A percentile compares a stretch with the other conserved stretches of the same genome.
Evolutionary conservation across 2,329 filamentous ascomycete genomes (phyloP).

Genomic region (Alternaria brassicicola): DNA sequence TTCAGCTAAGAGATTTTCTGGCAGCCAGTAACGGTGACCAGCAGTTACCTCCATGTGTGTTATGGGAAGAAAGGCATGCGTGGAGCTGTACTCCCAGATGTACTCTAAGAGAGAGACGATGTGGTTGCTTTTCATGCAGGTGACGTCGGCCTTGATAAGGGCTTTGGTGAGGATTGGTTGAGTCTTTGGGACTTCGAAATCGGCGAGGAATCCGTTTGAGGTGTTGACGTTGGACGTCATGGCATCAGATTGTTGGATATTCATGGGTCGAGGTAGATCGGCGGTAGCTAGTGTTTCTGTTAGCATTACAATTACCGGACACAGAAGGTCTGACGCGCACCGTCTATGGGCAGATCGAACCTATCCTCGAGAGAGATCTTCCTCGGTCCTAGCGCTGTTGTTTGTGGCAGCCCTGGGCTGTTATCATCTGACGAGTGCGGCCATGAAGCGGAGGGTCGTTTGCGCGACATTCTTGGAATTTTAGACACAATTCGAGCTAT

Average conservation of each 20-base stretch:
- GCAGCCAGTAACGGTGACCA: slow-evolving; percentile 9
- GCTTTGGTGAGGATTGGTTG: neutral
- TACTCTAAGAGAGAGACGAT: neutral
- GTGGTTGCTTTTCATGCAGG: neutral
- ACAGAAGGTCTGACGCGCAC: neutral
- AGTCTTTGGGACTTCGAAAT: neutral
- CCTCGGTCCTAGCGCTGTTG: neutral
- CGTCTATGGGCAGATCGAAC: neutral
- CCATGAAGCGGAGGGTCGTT: neutral
- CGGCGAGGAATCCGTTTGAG: neutral
- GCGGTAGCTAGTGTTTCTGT: neutral
- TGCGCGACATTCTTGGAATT: neutral
- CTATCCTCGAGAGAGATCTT: neutral
- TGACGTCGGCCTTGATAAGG: neutral
- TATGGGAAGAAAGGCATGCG: neutral
- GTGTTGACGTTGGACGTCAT: neutral
- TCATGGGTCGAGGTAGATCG: neutral
- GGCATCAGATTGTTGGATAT: neutral
- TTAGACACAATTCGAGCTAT: too few species aligned
- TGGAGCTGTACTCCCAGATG: neutral
- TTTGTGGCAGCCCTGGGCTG: neutral
- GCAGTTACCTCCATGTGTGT: neutral
- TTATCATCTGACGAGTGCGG: neutral
- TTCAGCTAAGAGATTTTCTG: neutral
- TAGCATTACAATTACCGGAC: neutral